Conservation (phyloP, 2,329 filamentous ascomycete genomes). For the Apiospora hydei region DNA sequence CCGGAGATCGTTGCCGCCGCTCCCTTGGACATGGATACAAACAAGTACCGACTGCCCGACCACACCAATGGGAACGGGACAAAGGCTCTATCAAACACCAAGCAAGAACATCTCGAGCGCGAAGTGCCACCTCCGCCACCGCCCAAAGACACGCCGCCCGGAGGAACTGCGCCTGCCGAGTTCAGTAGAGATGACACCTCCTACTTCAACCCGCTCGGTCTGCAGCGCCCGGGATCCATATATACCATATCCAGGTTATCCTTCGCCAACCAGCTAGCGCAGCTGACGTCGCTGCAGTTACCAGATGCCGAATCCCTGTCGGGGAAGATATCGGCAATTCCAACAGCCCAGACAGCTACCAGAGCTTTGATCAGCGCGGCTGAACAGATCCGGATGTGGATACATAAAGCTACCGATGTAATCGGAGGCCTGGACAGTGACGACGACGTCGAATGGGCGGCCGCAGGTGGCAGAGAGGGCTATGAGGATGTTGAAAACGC, state of each 20-base stretch:
- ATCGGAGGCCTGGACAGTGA: slow-evolving; percentile 89
- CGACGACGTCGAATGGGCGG: slow-evolving; percentile 98
- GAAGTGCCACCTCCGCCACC: slow-evolving; percentile 52
- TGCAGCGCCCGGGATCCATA: slow-evolving; percentile 81
- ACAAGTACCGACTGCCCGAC: slow-evolving; percentile 78
- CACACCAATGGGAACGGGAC: slow-evolving; percentile 72
- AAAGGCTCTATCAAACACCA: slow-evolving; percentile 65
- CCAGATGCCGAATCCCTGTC: slow-evolving; percentile 86
- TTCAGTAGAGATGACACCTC: slow-evolving; percentile 60
- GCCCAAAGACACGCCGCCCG: slow-evolving; percentile 62
- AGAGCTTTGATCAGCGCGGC: slow-evolving; percentile 85
- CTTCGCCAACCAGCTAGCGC: slow-evolving; percentile 90
- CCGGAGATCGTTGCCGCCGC: slow-evolving; percentile 60
- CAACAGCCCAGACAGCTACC: slow-evolving; percentile 83
- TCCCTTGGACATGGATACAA: slow-evolving; percentile 70
- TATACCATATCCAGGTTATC: slow-evolving; percentile 93
- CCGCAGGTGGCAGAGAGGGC: slow-evolving; percentile 82
- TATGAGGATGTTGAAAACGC: slow-evolving; percentile 76
- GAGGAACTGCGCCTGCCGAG: slow-evolving; percentile 46
- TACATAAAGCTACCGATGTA: slow-evolving; percentile 88
- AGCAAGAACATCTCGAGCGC: slow-evolving; percentile 64
- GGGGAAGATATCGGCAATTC: slow-evolving; percentile 82
- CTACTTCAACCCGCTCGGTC: slow-evolving; percentile 72
- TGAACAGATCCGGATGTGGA: slow-evolving; percentile 94
- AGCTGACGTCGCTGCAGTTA: slow-evolving; percentile 88